These are phyloP conservation scores for Calocera cornea DNA, from an alignment of 768 basidiomycete species.

Conservation along the genomic window DNA sequence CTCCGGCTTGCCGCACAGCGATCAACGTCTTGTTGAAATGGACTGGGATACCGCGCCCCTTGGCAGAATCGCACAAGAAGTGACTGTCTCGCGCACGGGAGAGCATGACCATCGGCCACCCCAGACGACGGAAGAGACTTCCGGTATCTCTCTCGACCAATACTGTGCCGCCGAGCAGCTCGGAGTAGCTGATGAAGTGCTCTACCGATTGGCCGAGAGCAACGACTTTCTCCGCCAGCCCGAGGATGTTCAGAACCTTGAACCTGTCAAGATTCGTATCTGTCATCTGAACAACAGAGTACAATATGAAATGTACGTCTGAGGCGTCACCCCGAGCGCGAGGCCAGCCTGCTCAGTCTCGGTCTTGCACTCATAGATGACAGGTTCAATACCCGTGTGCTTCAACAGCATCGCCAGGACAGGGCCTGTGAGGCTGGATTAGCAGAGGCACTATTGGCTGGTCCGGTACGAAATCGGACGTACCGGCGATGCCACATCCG, in stretches of 20 bases:
- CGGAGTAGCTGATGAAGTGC: not conserved
- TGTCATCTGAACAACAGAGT: not conserved
- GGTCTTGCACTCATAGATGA: slow-evolving; percentile 24
- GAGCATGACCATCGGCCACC: not conserved
- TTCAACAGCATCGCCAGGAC: slow-evolving; percentile 30
- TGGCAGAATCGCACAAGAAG: slow-evolving; percentile 23
- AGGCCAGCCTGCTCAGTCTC: not conserved
- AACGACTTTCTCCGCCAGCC: not conserved
- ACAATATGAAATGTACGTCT: not conserved
- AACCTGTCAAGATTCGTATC: not conserved
- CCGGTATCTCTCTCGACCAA: too few relatives aligned
- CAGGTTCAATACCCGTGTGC: slow-evolving; percentile 27
- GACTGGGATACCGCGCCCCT: slow-evolving; percentile 25
- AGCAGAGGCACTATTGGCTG: not conserved
- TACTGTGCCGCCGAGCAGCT: not conserved
- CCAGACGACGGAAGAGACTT: not conserved
- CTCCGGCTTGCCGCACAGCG: slow-evolving; percentile 22
- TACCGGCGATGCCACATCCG: slow-evolving; percentile 30
- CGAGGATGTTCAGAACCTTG: not conserved
- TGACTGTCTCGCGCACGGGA: not conserved
- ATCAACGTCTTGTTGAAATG: slow-evolving; percentile 27
- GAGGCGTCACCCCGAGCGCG: not conserved
- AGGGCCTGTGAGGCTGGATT: slow-evolving; percentile 12
- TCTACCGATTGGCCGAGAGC: not conserved
- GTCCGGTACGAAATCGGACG: not conserved